Evolutionary conservation across 495 filamentous ascomycete genomes (phyloP).

Genomic region (Penicillium longicatenatum): DNA sequence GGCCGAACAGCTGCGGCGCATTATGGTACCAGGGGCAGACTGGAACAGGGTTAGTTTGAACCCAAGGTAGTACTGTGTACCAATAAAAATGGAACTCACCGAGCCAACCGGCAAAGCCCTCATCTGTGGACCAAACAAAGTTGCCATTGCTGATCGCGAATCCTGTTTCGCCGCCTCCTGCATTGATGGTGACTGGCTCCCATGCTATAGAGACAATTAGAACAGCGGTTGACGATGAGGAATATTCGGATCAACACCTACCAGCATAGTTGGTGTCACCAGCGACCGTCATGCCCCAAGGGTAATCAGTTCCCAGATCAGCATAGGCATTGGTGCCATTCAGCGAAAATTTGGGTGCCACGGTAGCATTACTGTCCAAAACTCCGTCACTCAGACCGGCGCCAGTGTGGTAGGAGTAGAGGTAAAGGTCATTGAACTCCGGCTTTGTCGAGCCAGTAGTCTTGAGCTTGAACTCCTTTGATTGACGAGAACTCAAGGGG

Average conservation of each 20-base stretch:
- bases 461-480: slow-evolving; percentile 45
- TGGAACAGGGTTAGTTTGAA: slow-evolving; percentile 16
- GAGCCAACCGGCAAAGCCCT: slow-evolving; percentile 54
- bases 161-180: slow-evolving; percentile 33
- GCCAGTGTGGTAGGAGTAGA: slow-evolving; percentile 52
- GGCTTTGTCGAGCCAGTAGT: slow-evolving; percentile 34
- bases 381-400: slow-evolving; percentile 50
- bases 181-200: slow-evolving; percentile 46
- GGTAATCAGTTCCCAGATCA: slow-evolving; percentile 16
- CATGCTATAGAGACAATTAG: slow-evolving; percentile 30
- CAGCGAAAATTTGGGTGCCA: slow-evolving; percentile 38
- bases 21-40: slow-evolving; percentile 60
- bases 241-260: slow-evolving; percentile 7
- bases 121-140: slow-evolving; percentile 39
- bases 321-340: slow-evolving; percentile 38
- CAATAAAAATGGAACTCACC: slow-evolving; percentile 40
- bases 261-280: slow-evolving; percentile 28
- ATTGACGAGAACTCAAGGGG: slow-evolving; percentile 15
- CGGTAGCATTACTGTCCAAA: slow-evolving; percentile 28
- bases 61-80: slow-evolving; percentile 1
- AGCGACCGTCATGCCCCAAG: slow-evolving; percentile 40
- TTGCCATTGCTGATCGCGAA: slow-evolving; percentile 42
- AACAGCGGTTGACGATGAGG: neutral
- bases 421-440: slow-evolving; percentile 45
- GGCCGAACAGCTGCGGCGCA: slow-evolving; percentile 55